A percentile compares a stretch with the other conserved stretches of the same genome.
Evolutionary conservation across 495 filamentous ascomycete species (phyloP).

Genomic region (Chaetomidium leptoderma): DNA sequence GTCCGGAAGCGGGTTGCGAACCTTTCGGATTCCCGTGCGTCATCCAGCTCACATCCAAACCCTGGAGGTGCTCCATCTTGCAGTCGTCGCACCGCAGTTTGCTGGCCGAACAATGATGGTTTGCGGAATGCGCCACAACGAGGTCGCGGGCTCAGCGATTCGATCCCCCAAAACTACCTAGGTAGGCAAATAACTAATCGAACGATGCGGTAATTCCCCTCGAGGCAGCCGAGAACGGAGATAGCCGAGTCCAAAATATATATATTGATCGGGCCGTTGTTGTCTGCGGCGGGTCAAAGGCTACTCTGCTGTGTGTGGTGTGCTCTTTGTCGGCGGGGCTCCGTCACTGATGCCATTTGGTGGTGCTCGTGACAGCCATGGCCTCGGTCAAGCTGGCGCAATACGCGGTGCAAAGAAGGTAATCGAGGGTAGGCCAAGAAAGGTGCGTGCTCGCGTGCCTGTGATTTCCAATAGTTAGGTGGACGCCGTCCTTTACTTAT

Average conservation of each 20-base stretch:
- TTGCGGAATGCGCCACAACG: neutral
- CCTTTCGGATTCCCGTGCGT: conserved; percentile 50
- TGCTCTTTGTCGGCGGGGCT: conserved; percentile 12
- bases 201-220: neutral
- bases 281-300: conserved; percentile 1
- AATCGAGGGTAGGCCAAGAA: neutral
- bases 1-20: conserved; percentile 22
- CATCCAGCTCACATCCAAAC: conserved; percentile 67
- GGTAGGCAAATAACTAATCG: neutral
- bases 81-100: conserved; percentile 9
- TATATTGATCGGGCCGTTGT: neutral
- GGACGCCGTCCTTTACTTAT: neutral
- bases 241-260: neutral
- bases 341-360: conserved; percentile 22
- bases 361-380: conserved; percentile 20
- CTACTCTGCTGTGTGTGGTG: neutral
- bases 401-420: neutral
- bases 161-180: neutral
- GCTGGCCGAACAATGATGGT: neutral
- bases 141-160: neutral
- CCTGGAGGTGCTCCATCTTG: conserved; percentile 60
- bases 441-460: neutral
- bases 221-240: neutral
- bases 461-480: conserved; percentile 6
- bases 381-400: conserved; percentile 9